phyloP scores from a whole-genome alignment of 163 green algal species.

The Chlorella variabilis region DNA sequence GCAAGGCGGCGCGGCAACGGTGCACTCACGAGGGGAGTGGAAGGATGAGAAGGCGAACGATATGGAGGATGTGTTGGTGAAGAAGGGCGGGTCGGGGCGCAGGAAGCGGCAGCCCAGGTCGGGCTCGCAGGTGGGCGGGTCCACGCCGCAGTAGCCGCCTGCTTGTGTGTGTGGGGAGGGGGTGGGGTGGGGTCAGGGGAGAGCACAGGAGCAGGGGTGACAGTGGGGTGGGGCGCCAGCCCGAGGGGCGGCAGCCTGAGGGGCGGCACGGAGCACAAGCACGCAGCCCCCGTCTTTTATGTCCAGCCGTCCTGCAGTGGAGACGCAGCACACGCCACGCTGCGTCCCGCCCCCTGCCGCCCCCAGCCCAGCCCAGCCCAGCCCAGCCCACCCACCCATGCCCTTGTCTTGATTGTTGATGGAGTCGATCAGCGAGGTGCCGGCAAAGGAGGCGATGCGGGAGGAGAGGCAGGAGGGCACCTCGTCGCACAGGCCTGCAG shows the following conservation, averaged over 20 bases:
- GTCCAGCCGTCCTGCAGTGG: no score
- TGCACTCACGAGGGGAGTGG: slow-evolving; percentile 3
- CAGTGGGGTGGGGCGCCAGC: no score
- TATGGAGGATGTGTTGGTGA: slow-evolving; percentile 49
- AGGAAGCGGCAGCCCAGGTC: slow-evolving; percentile 34
- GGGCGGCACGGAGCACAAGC: no score
- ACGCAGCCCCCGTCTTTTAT: no score
- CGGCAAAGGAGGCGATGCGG: slow-evolving; percentile 34
- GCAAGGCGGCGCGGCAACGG: no score
- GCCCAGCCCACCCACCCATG: not conserved
- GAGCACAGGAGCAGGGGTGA: not conserved
- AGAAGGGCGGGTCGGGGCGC: slow-evolving; percentile 42
- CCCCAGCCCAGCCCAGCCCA: not conserved
- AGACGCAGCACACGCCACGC: no score
- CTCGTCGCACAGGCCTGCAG: slow-evolving; percentile 50
- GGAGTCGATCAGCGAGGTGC: slow-evolving; percentile 51
- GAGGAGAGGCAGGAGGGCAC: slow-evolving; percentile 48
- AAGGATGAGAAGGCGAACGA: slow-evolving; percentile 59
- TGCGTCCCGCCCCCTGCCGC: no score
- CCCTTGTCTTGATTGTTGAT: slow-evolving; percentile 34
- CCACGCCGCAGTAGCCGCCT: slow-evolving; percentile 49
- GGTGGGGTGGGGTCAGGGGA: not conserved
- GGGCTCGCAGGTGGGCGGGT: slow-evolving; percentile 29
- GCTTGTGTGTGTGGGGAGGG: no score
- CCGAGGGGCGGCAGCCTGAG: no score